These are phyloP conservation scores for Ensete glaucum DNA, from an alignment of 176 grass and related monocot species.

Conservation along the genomic window DNA sequence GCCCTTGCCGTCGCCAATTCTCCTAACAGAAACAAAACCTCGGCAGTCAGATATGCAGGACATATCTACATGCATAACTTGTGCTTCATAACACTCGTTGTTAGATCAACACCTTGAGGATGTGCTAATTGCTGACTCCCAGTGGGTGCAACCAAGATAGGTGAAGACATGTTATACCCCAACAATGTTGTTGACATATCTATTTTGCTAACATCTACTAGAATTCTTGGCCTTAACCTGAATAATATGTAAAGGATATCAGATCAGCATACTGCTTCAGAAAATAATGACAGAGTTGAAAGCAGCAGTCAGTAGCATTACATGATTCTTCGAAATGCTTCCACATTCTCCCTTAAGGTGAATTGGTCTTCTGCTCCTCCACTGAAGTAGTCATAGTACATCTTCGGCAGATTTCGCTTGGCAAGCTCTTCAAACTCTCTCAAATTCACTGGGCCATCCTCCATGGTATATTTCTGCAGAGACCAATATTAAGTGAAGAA, in stretches of 20 bases:
- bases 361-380: constrained; percentile 76
- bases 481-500: neutral
- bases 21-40: constrained; percentile 37
- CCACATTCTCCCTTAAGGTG: constrained; percentile 72
- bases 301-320: constrained; percentile 18
- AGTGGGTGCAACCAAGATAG: constrained; percentile 69
- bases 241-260: neutral
- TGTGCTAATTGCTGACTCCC: constrained; percentile 53
- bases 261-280: neutral
- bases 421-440: constrained; percentile 66
- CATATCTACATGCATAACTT: neutral
- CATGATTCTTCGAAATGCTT: constrained; percentile 72
- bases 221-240: constrained; percentile 79
- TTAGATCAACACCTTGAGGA: constrained; percentile 46
- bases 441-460: constrained; percentile 50
- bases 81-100: neutral
- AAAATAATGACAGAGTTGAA: neutral
- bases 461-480: constrained; percentile 38
- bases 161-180: constrained; percentile 51
- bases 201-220: constrained; percentile 80
- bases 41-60: constrained; percentile 7
- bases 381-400: constrained; percentile 71
- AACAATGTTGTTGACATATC: constrained; percentile 67
- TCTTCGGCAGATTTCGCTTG: constrained; percentile 63
- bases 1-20: constrained; percentile 82